Percentiles rank a stretch among this genome's conserved stretches.
Conservation (phyloP, 2,329 filamentous ascomycete genomes). For the Trichoderma arundinaceum region DNA sequence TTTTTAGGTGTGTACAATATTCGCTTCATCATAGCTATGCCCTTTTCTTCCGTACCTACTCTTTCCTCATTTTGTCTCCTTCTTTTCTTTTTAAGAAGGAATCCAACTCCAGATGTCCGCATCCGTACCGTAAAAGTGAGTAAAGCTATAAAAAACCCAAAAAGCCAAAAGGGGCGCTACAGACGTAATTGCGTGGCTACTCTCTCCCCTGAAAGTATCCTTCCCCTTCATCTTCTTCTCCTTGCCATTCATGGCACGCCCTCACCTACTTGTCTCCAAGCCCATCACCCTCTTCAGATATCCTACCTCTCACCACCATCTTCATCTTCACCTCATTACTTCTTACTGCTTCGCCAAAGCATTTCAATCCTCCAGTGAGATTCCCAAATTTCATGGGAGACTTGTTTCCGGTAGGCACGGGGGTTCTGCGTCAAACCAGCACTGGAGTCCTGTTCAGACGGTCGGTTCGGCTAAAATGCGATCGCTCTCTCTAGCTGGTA, state of each 20-base stretch:
- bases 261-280: too few relatives aligned
- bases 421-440: neutral
- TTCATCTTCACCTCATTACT: neutral
- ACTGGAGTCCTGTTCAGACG: too few relatives aligned
- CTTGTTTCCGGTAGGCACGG: too few relatives aligned
- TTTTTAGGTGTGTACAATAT: neutral
- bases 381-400: too few relatives aligned
- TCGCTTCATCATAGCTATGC: neutral
- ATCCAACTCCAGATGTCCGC: neutral
- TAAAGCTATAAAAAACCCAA: neutral
- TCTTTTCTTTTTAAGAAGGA: neutral
- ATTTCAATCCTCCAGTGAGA: neutral
- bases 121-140: neutral
- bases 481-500: slow-evolving; percentile 68
- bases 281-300: too few relatives aligned
- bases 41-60: neutral
- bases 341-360: neutral
- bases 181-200: neutral
- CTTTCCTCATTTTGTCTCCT: neutral
- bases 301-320: too few relatives aligned
- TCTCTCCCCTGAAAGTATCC: neutral
- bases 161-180: neutral
- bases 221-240: neutral
- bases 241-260: too few relatives aligned
- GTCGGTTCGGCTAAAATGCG: slow-evolving; percentile 35